Evolutionary conservation across 768 basidiomycete species (phyloP).

Genomic region (Coprinopsis strossmayeri): DNA sequence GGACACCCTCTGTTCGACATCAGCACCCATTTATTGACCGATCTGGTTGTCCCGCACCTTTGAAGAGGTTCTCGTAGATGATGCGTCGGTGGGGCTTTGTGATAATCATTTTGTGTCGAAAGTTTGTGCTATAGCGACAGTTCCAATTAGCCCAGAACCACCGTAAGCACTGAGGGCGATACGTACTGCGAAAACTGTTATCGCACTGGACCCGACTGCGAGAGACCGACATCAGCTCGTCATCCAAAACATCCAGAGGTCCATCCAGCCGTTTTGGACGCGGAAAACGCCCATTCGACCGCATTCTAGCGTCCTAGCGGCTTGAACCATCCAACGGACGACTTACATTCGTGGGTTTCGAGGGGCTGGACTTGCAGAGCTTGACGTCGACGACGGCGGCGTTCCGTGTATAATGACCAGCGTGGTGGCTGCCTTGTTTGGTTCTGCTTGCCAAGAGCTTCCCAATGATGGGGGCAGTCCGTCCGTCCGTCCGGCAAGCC

Average conservation of each 20-base stretch:
- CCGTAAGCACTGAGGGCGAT: not conserved
- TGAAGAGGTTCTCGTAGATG: conserved; percentile 99
- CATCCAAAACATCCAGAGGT: conserved; percentile 27
- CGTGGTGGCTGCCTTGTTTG: too few species aligned
- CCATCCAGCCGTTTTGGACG: conserved; percentile 32
- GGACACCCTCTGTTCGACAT: conserved; percentile 79
- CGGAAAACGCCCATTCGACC: conserved; percentile 21
- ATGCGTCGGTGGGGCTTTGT: conserved; percentile 88
- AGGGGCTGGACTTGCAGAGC: conserved; percentile 28
- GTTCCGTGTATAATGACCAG: too few species aligned
- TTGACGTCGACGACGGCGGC: conserved; percentile 32
- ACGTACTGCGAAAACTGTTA: conserved; percentile 32
- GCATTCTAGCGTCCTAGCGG: conserved; percentile 15
- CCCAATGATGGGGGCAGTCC: too few species aligned
- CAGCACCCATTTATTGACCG: not conserved
- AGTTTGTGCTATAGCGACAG: not conserved
- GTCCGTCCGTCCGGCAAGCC: too few species aligned
- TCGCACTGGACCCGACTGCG: conserved; percentile 36
- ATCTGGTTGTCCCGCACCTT: conserved; percentile 52
- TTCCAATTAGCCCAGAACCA: not conserved
- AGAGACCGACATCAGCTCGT: conserved; percentile 20
- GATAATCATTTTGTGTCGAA: conserved; percentile 82
- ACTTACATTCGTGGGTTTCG: conserved; percentile 38
- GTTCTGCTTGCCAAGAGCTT: too few species aligned
- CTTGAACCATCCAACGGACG: conserved; percentile 16